These are phyloP conservation scores for Ustilago shanxiensis DNA, from an alignment of 1,284 basidiomycete genomes.

Conservation along the genomic window DNA sequence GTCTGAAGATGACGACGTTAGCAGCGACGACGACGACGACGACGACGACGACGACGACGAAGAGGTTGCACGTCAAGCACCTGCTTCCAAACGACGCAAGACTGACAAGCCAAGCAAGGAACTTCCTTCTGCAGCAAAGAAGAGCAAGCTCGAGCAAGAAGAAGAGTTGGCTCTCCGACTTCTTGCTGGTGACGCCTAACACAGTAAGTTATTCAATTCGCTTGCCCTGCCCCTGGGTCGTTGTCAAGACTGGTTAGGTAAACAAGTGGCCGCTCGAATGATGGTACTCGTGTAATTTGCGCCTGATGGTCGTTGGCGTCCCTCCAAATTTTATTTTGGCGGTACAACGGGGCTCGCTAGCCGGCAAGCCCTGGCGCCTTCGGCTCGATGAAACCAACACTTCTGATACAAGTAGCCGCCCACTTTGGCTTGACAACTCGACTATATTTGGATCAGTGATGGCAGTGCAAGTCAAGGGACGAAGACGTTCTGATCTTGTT, in stretches of 20 bases:
- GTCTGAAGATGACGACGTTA: too few species aligned
- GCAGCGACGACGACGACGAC: constrained; percentile 27
- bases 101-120: constrained; percentile 11
- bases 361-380: constrained; percentile 59
- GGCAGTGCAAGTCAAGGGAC: not conserved
- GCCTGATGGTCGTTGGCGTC: constrained; percentile 54
- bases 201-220: constrained; percentile 19
- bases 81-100: constrained; percentile 38
- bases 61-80: constrained; percentile 20
- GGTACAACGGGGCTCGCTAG: constrained; percentile 61
- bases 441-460: not conserved
- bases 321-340: constrained; percentile 27
- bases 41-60: constrained; percentile 32
- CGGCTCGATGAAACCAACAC: constrained; percentile 56
- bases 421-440: not conserved
- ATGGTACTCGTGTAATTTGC: constrained; percentile 68
- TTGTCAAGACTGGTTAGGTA: not conserved
- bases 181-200: constrained; percentile 42
- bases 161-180: constrained; percentile 55
- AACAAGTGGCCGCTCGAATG: constrained; percentile 28
- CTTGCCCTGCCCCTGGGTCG: not conserved
- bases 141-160: constrained; percentile 52
- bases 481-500: not conserved
- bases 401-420: constrained; percentile 37
- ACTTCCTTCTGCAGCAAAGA: constrained; percentile 10